A percentile compares a stretch with the other conserved stretches of the same genome.
phyloP scores from a whole-genome alignment of 768 basidiomycete species.

The Panellus pusillus region DNA sequence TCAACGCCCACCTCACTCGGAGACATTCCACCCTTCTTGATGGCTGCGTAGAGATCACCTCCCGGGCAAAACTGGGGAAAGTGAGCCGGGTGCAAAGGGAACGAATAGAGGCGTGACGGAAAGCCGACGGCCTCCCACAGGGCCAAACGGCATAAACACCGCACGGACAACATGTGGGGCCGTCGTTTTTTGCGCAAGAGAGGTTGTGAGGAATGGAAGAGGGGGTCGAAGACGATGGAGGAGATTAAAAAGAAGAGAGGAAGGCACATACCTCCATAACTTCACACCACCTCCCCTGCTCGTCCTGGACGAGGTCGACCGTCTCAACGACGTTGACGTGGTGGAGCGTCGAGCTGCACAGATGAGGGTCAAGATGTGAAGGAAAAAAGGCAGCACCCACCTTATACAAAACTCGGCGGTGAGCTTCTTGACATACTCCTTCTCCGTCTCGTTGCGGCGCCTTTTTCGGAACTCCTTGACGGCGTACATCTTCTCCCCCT shows the following conservation, averaged over 20 bases:
- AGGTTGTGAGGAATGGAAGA: not conserved
- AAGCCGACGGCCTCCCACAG: not conserved
- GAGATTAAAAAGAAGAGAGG: not conserved
- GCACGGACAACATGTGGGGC: not conserved
- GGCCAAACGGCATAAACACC: not conserved
- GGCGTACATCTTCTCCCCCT: constrained; percentile 91
- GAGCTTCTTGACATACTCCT: constrained; percentile 99
- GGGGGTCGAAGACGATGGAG: not conserved
- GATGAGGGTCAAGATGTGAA: not conserved
- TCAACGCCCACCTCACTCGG: constrained; percentile 14
- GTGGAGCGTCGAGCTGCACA: constrained; percentile 80
- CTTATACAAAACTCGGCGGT: constrained; percentile 96
- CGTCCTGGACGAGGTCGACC: constrained; percentile 98
- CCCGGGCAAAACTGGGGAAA: constrained; percentile 80
- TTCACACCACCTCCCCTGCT: constrained; percentile 95
- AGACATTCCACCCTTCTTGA: constrained; percentile 80
- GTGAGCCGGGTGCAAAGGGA: not conserved
- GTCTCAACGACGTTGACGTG: constrained; percentile 97
- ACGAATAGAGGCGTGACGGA: not conserved
- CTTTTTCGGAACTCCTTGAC: constrained; percentile 99
- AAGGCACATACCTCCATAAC: constrained; percentile 73
- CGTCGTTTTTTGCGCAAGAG: no score
- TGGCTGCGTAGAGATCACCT: constrained; percentile 96
- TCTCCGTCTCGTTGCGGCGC: constrained; percentile 97
- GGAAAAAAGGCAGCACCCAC: not conserved